Evolutionary conservation across 495 filamentous ascomycete species (phyloP).

Genomic region (Podospora comata): DNA sequence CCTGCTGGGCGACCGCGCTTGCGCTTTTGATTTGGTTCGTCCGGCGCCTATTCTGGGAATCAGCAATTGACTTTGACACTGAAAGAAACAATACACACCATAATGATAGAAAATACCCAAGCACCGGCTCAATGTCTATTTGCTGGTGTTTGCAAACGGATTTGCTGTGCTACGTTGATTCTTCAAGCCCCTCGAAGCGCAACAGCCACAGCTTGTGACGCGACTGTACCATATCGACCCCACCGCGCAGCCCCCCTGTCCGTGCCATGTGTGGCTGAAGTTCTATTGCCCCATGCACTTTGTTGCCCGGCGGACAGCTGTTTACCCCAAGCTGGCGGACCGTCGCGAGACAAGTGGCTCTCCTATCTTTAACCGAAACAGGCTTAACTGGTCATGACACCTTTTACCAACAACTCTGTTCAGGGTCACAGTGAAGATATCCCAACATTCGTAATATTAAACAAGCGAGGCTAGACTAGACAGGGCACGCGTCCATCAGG

Average conservation of each 20-base stretch:
- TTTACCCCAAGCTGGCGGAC: neutral
- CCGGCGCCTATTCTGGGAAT: slow-evolving; percentile 28
- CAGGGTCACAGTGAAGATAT: slow-evolving; percentile 12
- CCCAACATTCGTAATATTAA: slow-evolving; percentile 16
- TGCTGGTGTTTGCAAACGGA: neutral
- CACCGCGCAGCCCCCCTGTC: neutral
- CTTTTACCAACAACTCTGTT: slow-evolving; percentile 17
- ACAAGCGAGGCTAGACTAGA: neutral
- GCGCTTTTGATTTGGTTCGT: slow-evolving; percentile 38
- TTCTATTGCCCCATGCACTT: neutral
- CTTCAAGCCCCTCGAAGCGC: neutral
- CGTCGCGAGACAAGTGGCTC: neutral
- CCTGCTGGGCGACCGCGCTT: slow-evolving; percentile 41
- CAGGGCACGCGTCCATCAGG: neutral
- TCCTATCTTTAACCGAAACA: slow-evolving; percentile 7
- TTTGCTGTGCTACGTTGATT: slow-evolving; percentile 5
- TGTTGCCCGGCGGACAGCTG: neutral
- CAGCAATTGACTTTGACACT: slow-evolving; percentile 10
- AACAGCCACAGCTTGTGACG: slow-evolving; percentile 7
- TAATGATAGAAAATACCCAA: slow-evolving; percentile 20
- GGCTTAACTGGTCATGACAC: slow-evolving; percentile 6
- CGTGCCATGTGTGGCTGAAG: neutral
- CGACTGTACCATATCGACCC: neutral
- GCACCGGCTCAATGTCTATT: slow-evolving; percentile 10
- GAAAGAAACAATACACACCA: slow-evolving; percentile 20